A percentile compares a stretch with the other conserved stretches of the same genome.
These are phyloP conservation scores for Acorus calamus DNA, from an alignment of 106 monocot species.

Conservation along the genomic window DNA sequence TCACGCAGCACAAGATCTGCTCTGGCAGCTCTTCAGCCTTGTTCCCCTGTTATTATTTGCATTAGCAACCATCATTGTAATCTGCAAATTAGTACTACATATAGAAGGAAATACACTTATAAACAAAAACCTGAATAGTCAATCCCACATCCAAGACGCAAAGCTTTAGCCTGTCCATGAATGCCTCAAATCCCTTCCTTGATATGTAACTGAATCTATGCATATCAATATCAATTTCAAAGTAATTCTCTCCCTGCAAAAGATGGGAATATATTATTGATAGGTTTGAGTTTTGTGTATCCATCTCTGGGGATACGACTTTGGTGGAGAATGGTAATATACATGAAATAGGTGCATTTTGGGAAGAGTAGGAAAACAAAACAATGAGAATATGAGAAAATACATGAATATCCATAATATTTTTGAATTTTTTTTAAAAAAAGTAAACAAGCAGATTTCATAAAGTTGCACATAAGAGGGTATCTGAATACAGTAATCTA, in stretches of 20 bases:
- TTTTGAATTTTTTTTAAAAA: too few species aligned
- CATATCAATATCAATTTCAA: conserved; percentile 92
- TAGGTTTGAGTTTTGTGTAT: not conserved
- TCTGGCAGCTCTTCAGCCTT: conserved; percentile 85
- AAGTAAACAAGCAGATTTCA: too few species aligned
- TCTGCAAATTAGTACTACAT: not conserved
- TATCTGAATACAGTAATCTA: too few species aligned
- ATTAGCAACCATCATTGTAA: not conserved
- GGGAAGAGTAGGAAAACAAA: too few species aligned
- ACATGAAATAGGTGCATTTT: too few species aligned
- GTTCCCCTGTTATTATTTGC: conserved; percentile 47
- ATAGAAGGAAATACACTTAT: not conserved
- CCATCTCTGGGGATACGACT: too few species aligned
- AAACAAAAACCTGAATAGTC: conserved; percentile 62
- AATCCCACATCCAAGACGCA: conserved; percentile 79
- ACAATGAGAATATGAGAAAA: too few species aligned
- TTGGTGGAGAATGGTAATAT: too few species aligned
- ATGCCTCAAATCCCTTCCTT: conserved; percentile 89
- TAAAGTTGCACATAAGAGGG: too few species aligned
- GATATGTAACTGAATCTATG: conserved; percentile 94
- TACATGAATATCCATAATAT: too few species aligned
- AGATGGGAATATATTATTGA: not conserved
- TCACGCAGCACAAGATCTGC: conserved; percentile 69
- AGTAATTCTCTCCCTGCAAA: conserved; percentile 69
- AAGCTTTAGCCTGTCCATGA: conserved; percentile 72